Evolutionary conservation across 805 yeast species (phyloP).

Genomic region (Saturnispora saitoi): DNA sequence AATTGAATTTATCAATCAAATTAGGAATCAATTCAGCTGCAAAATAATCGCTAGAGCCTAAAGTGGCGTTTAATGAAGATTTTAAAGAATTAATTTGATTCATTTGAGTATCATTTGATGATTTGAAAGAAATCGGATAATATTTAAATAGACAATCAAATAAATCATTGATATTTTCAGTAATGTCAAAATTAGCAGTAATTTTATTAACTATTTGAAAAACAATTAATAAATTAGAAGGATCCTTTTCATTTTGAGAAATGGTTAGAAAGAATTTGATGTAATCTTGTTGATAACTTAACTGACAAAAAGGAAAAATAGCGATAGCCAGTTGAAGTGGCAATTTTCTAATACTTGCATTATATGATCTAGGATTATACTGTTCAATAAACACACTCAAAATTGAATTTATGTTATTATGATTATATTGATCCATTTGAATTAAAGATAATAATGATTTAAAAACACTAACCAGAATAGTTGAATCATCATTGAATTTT

Average conservation of each 20-base stretch:
- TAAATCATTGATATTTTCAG: slow-evolving; percentile 48
- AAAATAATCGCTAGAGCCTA: slow-evolving; percentile 52
- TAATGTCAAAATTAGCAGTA: slow-evolving; percentile 33
- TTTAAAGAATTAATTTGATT: slow-evolving; percentile 72
- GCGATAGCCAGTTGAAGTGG: slow-evolving; percentile 33
- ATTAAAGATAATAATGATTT: slow-evolving; percentile 46
- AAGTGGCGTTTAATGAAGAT: slow-evolving; percentile 46
- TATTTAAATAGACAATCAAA: slow-evolving; percentile 90
- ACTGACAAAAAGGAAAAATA: neutral
- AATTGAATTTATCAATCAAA: slow-evolving; percentile 68
- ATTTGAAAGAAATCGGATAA: slow-evolving; percentile 91
- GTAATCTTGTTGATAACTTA: slow-evolving; percentile 28
- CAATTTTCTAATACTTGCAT: slow-evolving; percentile 54
- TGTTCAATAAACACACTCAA: slow-evolving; percentile 29
- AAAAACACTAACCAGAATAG: slow-evolving; percentile 43
- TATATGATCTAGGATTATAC: slow-evolving; percentile 48
- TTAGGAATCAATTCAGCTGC: slow-evolving; percentile 72
- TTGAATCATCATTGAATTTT: slow-evolving; percentile 54
- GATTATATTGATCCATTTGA: slow-evolving; percentile 40
- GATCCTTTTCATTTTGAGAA: slow-evolving; percentile 90
- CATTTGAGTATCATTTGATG: slow-evolving; percentile 86
- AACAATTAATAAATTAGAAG: slow-evolving; percentile 69
- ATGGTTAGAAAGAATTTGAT: slow-evolving; percentile 54
- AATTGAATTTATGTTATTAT: slow-evolving; percentile 30
- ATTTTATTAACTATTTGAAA: slow-evolving; percentile 48